Base-by-base conservation (phyloP, 176 grass and related monocot species). In the Chloris gayana region DNA sequence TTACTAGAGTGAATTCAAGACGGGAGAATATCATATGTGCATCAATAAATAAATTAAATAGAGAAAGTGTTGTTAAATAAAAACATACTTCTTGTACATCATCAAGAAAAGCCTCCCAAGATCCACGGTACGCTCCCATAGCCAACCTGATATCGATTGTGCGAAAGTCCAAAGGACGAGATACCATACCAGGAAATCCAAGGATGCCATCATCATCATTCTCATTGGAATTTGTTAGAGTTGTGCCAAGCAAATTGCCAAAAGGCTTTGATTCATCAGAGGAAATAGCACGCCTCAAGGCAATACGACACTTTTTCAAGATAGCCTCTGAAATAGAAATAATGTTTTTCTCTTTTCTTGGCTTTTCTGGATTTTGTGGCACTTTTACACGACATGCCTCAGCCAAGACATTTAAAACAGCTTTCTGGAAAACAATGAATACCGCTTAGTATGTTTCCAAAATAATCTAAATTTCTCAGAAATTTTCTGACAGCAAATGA, bases 141-240 rank as follows among this genome's bases (percentile, higher is more conserved):
- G 92, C 88, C 81, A 98, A 70, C 71, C 96, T 94, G 84, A 93
- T 89, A 87, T 98, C 96, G 81, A 98, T 98, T 73, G 96, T 93
- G 71, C 96, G 90, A 24, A 98, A 98, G 68, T 98, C 96, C 86
- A 98, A 84, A 65, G 96, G 92, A 5, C 96, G 92, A 53, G 96
- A 89, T 85, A 98, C 92, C 92, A 95, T 95, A 29, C 90, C 90
- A 87, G 96, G 92, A 91, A 89, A 98, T 69, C 96, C 96, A 86
- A 98, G 90, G 76, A 98, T 93, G 32, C 96, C 96, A 41, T 98
- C 92, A 80, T 94, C 92, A 68, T 98, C 96, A 81, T 95, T 89
- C 46, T 98, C 96, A 61, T 93, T 92, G 73, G 86, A 91, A 81
- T 95, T 93, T 51, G 82, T 76, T 70, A 98, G 72, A 58, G 92